Conservation (phyloP, 805 yeast species). For the Metschnikowia rubicola region DNA sequence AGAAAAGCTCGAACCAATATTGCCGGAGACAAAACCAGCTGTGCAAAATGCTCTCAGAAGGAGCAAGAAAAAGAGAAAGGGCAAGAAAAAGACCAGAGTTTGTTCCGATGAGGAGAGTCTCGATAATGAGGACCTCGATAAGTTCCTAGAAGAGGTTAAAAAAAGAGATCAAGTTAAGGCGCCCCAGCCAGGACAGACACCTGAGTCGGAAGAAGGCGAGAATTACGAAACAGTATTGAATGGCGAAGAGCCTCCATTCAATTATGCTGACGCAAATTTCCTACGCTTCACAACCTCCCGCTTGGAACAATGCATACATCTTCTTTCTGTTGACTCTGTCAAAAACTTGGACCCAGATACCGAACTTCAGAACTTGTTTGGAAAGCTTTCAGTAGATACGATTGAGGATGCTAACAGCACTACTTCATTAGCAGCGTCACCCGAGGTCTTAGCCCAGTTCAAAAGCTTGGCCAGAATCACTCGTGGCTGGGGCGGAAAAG, state of each 20-base stretch:
- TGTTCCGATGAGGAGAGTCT: conserved; percentile 15
- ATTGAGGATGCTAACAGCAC: conserved; percentile 74
- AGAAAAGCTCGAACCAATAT: not conserved
- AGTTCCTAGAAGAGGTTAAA: conserved; percentile 43
- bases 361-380: conserved; percentile 69
- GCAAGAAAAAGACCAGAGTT: conserved; percentile 17
- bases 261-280: conserved; percentile 43
- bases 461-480: conserved; percentile 55
- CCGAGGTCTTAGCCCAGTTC: conserved; percentile 63
- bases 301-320: conserved; percentile 35
- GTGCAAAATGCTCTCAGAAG: conserved; percentile 1
- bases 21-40: not conserved
- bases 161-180: conserved; percentile 23
- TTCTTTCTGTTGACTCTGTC: conserved; percentile 42
- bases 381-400: conserved; percentile 62
- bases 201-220: conserved; percentile 9
- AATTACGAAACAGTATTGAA: conserved; percentile 24
- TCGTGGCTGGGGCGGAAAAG: conserved; percentile 84
- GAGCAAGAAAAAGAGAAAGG: conserved; percentile 21
- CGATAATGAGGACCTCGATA: conserved; percentile 61
- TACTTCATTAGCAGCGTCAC: conserved; percentile 65
- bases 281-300: conserved; percentile 45
- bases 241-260: conserved; percentile 28
- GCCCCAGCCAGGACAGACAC: conserved; percentile 2
- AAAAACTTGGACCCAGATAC: conserved; percentile 70